A percentile compares a stretch with the other conserved stretches of the same genome.
phyloP scores from a whole-genome alignment of 129 eudicot genomes.

The Helianthus annuus region HanXRQr2.0-SUNRISE NC_035437.2:168696650-168697149 shows the following conservation, averaged over 20 bases:
- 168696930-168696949: neutral
- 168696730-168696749: neutral
- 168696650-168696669: neutral
- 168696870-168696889: conserved; percentile 5
- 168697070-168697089: no score
- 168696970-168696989: neutral
- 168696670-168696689: neutral
- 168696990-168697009: neutral
- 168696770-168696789: neutral
- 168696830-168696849: neutral
- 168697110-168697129: no score
- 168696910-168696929: neutral
- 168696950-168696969: neutral
- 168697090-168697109: no score
- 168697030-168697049: neutral
- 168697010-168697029: neutral
- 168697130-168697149: no score
- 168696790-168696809: neutral
- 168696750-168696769: neutral
- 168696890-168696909: neutral
- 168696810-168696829: neutral
- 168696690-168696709: neutral
- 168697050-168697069: neutral
- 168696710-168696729: no score
- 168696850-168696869: neutral